Base-by-base conservation (phyloP, 1,284 basidiomycete species). In the Takashimella tepidaria region DNA sequence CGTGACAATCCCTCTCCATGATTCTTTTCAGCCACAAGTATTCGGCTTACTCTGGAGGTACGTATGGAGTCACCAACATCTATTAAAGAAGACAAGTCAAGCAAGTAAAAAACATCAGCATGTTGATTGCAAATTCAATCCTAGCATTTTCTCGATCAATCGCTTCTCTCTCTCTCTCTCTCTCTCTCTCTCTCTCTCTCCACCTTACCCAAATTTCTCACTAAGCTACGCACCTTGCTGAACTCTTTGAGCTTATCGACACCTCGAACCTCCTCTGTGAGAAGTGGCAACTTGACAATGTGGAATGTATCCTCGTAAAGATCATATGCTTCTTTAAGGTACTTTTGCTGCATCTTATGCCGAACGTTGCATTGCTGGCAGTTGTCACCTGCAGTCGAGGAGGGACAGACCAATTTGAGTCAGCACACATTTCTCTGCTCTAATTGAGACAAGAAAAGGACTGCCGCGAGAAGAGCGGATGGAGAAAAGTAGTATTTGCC, bases 271-370 rank as follows among this genome's bases (percentile, higher is more conserved):
- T 98, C 96, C 73, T 98, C 92, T 4, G 93, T 98, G 55, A 98
- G 82, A 37, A 98, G 79, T 2, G 95, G 95, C 53, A 98, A 83
- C 72, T 87, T 85, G 44, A 96, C 77, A 66, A 97, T 93, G 73
- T 97, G 91, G 84, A 97, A 97, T 73, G 95, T 93, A 70, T 97
- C 90, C 75, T 91, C 89, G 70, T 96, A 96, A 53, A 96, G 84
- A 70, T 96, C 92, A 74, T 95, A 89, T 23, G 92, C 92, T 78
- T 96, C 92, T 51, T 80, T 81, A 25, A 97, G 83, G 73, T 97
- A 97, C 75, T 96, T 97, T 76, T 93, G 90, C 77, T 97, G 95
- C 92, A 98, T 98, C 77, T 88, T 88, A 77, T 92, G 87, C 58
- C 95, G 84, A 21, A 97, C 92, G 42, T 81, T 81, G 77, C 95